Evolutionary conservation across 257 asterid species (phyloP), one percentile per base, ranked within the genome.

Genomic region (Solanum sejunctum): DNA sequence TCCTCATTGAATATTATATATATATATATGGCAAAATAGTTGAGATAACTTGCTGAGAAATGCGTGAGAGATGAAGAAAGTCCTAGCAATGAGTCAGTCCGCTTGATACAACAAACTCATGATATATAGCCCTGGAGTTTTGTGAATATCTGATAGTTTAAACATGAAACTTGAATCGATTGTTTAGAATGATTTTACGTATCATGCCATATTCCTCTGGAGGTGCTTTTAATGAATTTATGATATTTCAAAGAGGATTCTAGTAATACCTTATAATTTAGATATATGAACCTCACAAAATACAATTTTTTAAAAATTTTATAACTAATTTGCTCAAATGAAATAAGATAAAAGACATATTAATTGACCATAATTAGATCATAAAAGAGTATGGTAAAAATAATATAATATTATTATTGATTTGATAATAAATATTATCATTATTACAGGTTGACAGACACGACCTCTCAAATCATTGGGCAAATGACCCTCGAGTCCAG

Each of bases 401-500:
- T 12, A 23, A 26, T 63, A 26, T 6, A 63, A 26, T 12, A 7
- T 8, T 26, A 63, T 26, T 18, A 0, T 63, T 26, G 10, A 63
- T 23, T 63, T 26, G 41, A 0, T 12, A 6, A 66, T 66, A 66
- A n/a, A n/a, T 58, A 26, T 20, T 58, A 4, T n/a, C 28, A 58
- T 58, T 23, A 12, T 58, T 21, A 36, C 57, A 89, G 92, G 57
- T 39, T 18, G 88, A 89, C 2, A 86, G 85, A 21, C 85, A 81
- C 54, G 72, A 54, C 32, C 88, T 89, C 23, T 72, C 84, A 4
- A n/a, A 49, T 71, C 11, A 52, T 23, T 91, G 93, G 93, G 84
- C 89, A 66, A 91, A 88, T 82, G 87, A 89, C 45, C 85, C 82
- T 12, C 39, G 47, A 1, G 93, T 91, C 36, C 91, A 79, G 47